Conservation (phyloP, 2,329 filamentous ascomycete genomes). For the Didymella exigua region DNA sequence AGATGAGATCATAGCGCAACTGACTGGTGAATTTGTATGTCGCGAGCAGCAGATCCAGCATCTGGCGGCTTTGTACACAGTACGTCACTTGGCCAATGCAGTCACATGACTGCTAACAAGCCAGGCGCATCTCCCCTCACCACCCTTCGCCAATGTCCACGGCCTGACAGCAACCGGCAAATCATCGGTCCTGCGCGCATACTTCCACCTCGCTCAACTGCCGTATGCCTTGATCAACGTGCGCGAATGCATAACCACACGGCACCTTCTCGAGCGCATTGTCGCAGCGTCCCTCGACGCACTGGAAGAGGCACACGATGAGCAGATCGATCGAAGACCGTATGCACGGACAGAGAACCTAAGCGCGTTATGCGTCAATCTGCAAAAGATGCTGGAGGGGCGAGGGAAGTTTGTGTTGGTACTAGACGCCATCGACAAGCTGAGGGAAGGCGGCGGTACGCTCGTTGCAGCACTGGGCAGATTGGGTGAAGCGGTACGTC, state of each 20-base stretch:
- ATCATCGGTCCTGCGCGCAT: constrained; percentile 68
- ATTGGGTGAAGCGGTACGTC: constrained; percentile 75
- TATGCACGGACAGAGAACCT: constrained; percentile 78
- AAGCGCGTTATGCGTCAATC: constrained; percentile 74
- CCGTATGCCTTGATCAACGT: constrained; percentile 69
- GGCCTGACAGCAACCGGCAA: constrained; percentile 90
- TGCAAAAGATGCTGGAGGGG: constrained; percentile 67
- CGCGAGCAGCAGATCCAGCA: constrained; percentile 56
- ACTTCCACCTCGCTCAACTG: constrained; percentile 61
- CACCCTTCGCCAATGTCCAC: constrained; percentile 77
- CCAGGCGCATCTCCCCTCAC: constrained; percentile 70
- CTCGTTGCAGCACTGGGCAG: constrained; percentile 80
- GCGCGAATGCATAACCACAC: constrained; percentile 75
- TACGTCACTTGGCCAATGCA: constrained; percentile 21
- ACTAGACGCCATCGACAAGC: constrained; percentile 84
- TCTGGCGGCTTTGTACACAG: constrained; percentile 53
- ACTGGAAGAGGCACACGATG: constrained; percentile 49
- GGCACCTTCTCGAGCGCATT: constrained; percentile 77
- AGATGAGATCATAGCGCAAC: constrained; percentile 42
- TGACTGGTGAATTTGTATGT: constrained; percentile 49
- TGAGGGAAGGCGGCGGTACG: constrained; percentile 79
- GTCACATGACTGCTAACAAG: constrained; percentile 21
- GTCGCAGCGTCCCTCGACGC: constrained; percentile 58
- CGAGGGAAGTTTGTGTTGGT: constrained; percentile 75
- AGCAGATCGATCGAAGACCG: constrained; percentile 48